Conservation (phyloP, 2,329 filamentous ascomycete species). For the Chaetomium globosum region DNA sequence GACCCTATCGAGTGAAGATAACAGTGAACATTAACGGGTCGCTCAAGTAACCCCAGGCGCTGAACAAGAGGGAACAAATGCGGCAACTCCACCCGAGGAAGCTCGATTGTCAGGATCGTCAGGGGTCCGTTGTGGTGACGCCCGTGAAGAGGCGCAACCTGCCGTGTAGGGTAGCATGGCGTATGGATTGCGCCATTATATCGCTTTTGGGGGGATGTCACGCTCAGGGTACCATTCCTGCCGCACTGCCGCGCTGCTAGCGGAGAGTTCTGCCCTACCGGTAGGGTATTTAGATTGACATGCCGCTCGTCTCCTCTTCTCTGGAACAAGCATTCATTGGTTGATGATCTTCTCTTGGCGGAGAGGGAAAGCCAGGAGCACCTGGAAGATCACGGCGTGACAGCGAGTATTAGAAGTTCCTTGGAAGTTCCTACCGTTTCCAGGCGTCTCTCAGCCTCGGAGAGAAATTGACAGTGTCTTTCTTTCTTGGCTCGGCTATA, state of each 20-base stretch:
- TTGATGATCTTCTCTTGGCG: slow-evolving; percentile 2
- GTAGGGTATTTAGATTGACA: slow-evolving; percentile 24
- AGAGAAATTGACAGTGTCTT: neutral
- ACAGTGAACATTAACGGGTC: neutral
- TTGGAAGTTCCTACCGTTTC: neutral
- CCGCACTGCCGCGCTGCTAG: slow-evolving; percentile 19
- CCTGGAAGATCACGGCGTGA: neutral
- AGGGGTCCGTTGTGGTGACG: slow-evolving; percentile 5
- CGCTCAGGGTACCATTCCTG: slow-evolving; percentile 31
- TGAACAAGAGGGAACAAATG: neutral
- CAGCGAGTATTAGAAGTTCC: neutral
- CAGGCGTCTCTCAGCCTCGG: neutral
- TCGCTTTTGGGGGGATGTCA: slow-evolving; percentile 27
- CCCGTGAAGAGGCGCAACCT: neutral
- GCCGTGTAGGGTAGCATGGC: neutral
- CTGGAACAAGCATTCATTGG: slow-evolving; percentile 28
- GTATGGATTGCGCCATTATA: neutral
- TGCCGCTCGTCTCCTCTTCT: slow-evolving; percentile 27
- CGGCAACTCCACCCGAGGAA: neutral
- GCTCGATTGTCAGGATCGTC: slow-evolving; percentile 6
- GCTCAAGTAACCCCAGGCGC: neutral
- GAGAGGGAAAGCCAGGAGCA: neutral
- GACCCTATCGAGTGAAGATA: neutral
- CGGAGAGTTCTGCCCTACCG: slow-evolving; percentile 34
- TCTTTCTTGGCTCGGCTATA: neutral